phyloP scores from a whole-genome alignment of 2,329 filamentous ascomycete species.

The Neonectria magnoliae region DNA sequence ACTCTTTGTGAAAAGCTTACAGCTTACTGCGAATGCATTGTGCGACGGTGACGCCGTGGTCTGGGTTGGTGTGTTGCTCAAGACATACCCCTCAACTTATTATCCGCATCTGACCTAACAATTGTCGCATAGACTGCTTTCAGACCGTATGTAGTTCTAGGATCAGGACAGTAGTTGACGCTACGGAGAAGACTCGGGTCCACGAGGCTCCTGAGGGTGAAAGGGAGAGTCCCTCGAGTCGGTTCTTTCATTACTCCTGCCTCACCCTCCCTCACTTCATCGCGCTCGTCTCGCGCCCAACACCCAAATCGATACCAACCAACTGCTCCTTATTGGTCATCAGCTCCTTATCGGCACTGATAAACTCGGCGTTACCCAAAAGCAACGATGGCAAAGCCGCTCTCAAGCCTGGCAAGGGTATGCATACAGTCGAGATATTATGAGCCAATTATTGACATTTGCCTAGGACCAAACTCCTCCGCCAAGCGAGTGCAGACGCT shows the following conservation, averaged over 20 bases:
- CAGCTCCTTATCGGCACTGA: conserved; percentile 79
- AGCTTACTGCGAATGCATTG: conserved; percentile 73
- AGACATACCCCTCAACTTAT: background rate
- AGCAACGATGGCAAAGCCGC: conserved; percentile 52
- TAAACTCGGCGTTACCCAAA: conserved; percentile 81
- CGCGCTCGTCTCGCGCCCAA: conserved; percentile 77
- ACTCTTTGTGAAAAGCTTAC: conserved; percentile 67
- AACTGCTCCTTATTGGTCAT: conserved; percentile 77
- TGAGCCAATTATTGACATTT: conserved; percentile 23
- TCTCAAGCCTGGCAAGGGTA: conserved; percentile 54
- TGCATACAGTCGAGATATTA: conserved; percentile 23
- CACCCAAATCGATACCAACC: conserved; percentile 67
- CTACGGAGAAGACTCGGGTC: conserved; percentile 24
- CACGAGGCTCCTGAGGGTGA: conserved; percentile 15
- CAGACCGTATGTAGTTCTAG: conserved; percentile 50
- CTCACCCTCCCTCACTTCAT: conserved; percentile 77
- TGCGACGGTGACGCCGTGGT: conserved; percentile 70
- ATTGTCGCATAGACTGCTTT: conserved; percentile 56
- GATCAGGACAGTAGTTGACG: conserved; percentile 40
- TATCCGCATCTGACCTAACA: conserved; percentile 20
- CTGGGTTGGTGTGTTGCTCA: conserved; percentile 78
- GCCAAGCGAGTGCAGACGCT: conserved; percentile 62
- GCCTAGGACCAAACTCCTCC: conserved; percentile 49
- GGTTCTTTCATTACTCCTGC: conserved; percentile 61
- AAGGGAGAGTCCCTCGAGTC: conserved; percentile 38